A percentile compares a stretch with the other conserved stretches of the same genome.
These are phyloP conservation scores for Monosporascus ibericus DNA, from an alignment of 2,329 filamentous ascomycete species.

Conservation along the genomic window DNA sequence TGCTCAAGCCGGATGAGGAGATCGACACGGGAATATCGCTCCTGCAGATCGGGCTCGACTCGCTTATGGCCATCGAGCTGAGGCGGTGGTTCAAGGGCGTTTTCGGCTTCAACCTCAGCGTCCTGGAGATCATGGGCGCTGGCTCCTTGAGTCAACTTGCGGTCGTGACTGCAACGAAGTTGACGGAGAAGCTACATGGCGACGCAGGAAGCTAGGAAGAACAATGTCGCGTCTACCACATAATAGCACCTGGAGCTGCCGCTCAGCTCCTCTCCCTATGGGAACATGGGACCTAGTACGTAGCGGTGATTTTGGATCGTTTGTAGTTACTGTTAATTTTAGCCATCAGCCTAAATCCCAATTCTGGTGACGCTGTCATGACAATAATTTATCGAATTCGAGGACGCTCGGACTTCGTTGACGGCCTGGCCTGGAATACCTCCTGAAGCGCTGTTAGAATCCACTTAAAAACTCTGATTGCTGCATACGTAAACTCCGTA, in stretches of 20 bases:
- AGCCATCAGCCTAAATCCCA: no score
- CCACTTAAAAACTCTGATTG: no score
- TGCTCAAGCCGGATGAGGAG: constrained; percentile 14
- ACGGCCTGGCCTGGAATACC: no score
- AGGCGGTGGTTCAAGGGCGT: constrained; percentile 23
- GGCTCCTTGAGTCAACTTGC: constrained; percentile 11
- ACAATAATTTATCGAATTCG: no score
- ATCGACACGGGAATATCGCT: constrained; percentile 13
- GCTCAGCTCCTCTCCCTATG: no score
- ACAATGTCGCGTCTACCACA: not conserved
- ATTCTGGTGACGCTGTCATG: no score
- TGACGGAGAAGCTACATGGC: constrained; percentile 10
- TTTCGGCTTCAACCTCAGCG: constrained; percentile 18
- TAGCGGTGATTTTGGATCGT: no score
- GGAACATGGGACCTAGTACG: no score
- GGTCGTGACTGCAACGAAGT: constrained; percentile 7
- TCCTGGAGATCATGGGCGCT: constrained; percentile 14
- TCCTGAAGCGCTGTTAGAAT: no score
- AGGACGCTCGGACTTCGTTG: no score
- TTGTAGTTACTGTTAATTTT: no score
- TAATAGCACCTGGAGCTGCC: not conserved
- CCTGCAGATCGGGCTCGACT: constrained; percentile 24
- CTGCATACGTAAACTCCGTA: no score
- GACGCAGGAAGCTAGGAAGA: not conserved
- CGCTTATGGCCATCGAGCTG: constrained; percentile 26